Percentiles rank a stretch among this genome's conserved stretches.
These are phyloP conservation scores for Ophiognomonia clavigignenti-juglandacearum DNA, from an alignment of 2,329 filamentous ascomycete genomes.

Conservation along the genomic window DNA sequence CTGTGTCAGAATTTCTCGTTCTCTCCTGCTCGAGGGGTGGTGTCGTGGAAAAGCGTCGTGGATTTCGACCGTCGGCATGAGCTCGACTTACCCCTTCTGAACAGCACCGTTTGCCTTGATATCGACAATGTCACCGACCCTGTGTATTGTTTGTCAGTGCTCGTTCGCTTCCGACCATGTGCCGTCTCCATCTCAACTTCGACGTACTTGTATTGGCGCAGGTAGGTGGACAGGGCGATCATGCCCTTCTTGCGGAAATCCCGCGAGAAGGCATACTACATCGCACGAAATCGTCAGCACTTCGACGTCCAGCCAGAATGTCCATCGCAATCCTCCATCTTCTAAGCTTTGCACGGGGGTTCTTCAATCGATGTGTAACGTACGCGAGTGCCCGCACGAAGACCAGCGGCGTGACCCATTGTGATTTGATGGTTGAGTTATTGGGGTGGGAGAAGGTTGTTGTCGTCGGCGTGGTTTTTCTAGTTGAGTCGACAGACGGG, in stretches of 20 bases:
- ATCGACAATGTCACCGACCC: constrained; percentile 97
- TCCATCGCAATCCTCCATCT: background rate
- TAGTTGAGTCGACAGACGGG: constrained; percentile 10
- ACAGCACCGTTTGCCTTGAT: constrained; percentile 98
- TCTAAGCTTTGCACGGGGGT: background rate
- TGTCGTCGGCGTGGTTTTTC: constrained; percentile 34
- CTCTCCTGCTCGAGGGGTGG: constrained; percentile 5
- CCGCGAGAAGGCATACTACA: constrained; percentile 84
- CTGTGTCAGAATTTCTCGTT: constrained; percentile 26
- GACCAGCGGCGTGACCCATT: constrained; percentile 86
- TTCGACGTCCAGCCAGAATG: constrained; percentile 15
- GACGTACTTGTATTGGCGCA: constrained; percentile 82
- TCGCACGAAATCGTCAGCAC: constrained; percentile 28
- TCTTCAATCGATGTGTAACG: constrained; percentile 31
- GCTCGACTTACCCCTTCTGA: constrained; percentile 79
- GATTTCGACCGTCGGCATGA: constrained; percentile 21
- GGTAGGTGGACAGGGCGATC: constrained; percentile 91
- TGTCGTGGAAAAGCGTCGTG: background rate
- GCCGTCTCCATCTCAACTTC: constrained; percentile 4
- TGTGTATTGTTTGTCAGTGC: constrained; percentile 29
- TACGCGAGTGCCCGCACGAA: constrained; percentile 81
- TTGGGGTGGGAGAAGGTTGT: constrained; percentile 33
- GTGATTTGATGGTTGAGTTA: constrained; percentile 43
- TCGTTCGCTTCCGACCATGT: background rate
- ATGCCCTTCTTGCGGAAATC: constrained; percentile 93